Evolutionary conservation across 768 basidiomycete species (phyloP), one percentile per base, ranked within the genome.

Genomic region (Boletus subparvulus): DNA sequence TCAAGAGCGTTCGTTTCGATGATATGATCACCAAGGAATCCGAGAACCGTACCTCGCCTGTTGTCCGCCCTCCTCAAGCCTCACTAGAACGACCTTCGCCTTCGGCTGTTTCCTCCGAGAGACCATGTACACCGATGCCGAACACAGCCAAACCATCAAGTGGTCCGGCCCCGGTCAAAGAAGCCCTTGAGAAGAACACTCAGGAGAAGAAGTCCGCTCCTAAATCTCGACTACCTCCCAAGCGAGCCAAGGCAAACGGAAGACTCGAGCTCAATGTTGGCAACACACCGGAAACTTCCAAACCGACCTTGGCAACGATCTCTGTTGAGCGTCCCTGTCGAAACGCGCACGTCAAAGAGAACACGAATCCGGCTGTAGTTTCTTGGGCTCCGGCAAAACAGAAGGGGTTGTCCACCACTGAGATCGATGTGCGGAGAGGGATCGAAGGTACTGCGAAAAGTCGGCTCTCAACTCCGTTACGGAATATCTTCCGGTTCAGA

Each of bases 1-100:
- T 60, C 56, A 76, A 77, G 68, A 71, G 63, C 42, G 75, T 77
- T 39, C 74, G 76, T 35, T 77, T 77, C 57, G 70, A 71, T 28
- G 71, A 71, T 35, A 10, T 21, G 44, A 36, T 49, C 36, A 33
- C 7, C 51, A 47, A 39, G 14, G 63, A 59, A 32, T 28, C 43
- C n/a, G 41, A 52, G 33, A 55, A 37, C 19, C 33, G 11, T 39
- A 16, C 46, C 8, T 36, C 32, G 3, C 10, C 32, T 30, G 11
- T 32, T 28, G 44, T 26, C 14, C n/a, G 44, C 41, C n/a, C 50
- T 40, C 17, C 43, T 35, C 58, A 50, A 35, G 30, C 43, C 26
- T 33, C 57, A 17, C 39, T 33, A 3, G 56, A 59, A 41, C 39
- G 47, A 19, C 44, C 52, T 17, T 64, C 54, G 26, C 47, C 50